Evolutionary conservation across 345 rosid species (phyloP), one percentile per base, ranked within the genome.

Genomic region (Raphanus raphanistrum): DNA sequence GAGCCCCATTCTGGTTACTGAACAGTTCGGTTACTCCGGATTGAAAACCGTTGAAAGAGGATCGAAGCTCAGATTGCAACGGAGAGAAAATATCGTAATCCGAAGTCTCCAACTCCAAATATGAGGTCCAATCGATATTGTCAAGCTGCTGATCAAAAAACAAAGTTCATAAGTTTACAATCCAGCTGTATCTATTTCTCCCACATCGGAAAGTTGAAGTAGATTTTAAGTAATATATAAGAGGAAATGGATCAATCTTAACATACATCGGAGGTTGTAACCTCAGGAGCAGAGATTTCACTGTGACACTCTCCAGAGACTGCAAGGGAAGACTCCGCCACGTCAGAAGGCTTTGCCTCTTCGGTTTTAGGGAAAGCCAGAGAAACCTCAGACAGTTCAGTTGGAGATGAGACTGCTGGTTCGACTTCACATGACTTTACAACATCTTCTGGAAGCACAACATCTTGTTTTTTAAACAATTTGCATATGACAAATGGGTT

Each of bases 381-480:
- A 43, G 87, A 82, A 45, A 66, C 75, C 58, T 83, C 86, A 12
- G 76, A 61, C 71, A 71, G 7, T 17, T 70, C 76, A 63, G 82
- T 76, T 57, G 88, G 89, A 71, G 88, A 80, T 13, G 77, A 82
- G 8, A 60, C 73, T n/a, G 62, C 65, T 12, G 80, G 76, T 21
- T 83, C 88, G 13, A 67, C 76, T 36, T 86, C 92, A 61, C 79
- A 83, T 29, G 79, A 63, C 71, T 76, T 72, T 1, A 61, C 71
- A 67, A 1, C 21, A 21, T 50, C 84, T 54, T 82, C 84, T 2
- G 65, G 15, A 2, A 66, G 70, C 41, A 72, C 75, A 71, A 78
- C 81, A 31, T 87, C 93, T 70, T 89, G 83, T 79, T 91, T 91
- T 84, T 88, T 90, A 43, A 91, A 88, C 76, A 91, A 71, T 16